Evolutionary conservation across 768 basidiomycete species (phyloP).

Genomic region (Tricholoma hemisulphureum): DNA sequence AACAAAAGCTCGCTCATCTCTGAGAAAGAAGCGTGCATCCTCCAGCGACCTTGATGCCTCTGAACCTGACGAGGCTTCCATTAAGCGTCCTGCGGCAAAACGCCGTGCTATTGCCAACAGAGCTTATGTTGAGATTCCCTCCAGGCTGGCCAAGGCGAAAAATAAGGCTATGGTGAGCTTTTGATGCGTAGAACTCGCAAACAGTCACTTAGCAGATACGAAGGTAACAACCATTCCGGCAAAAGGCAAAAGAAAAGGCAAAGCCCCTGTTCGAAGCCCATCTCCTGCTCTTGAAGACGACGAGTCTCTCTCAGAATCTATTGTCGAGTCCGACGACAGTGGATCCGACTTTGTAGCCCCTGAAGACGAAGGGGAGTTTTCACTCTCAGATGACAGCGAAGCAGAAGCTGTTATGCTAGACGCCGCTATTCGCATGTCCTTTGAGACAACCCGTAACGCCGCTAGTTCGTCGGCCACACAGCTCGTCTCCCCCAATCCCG

Average conservation of each 20-base stretch:
- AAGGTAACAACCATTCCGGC: slow-evolving; percentile 8
- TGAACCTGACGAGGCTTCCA: slow-evolving; percentile 21
- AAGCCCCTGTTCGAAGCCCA: slow-evolving; percentile 24
- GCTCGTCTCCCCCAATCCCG: slow-evolving; percentile 36
- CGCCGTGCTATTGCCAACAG: slow-evolving; percentile 34
- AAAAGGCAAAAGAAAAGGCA: slow-evolving; percentile 37
- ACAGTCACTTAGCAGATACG: background rate
- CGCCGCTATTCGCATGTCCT: slow-evolving; percentile 56
- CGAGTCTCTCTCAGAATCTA: slow-evolving; percentile 28
- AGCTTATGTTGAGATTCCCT: slow-evolving; percentile 36
- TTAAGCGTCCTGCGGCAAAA: slow-evolving; percentile 30
- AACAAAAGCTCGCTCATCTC: slow-evolving; percentile 15
- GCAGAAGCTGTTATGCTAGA: slow-evolving; percentile 56
- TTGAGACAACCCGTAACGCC: slow-evolving; percentile 35
- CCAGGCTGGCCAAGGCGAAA: slow-evolving; percentile 16
- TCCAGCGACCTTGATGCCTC: slow-evolving; percentile 21
- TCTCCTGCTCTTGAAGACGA: slow-evolving; percentile 34
- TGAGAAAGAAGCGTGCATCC: slow-evolving; percentile 24
- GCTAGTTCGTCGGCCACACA: slow-evolving; percentile 37
- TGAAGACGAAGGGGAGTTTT: slow-evolving; percentile 35
- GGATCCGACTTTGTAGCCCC: slow-evolving; percentile 61
- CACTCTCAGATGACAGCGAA: slow-evolving; percentile 26
- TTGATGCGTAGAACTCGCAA: background rate
- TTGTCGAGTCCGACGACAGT: slow-evolving; percentile 54
- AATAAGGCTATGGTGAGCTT: slow-evolving; percentile 22